Percentiles rank a stretch among this genome's conserved stretches.
Evolutionary conservation across 306 rosid genomes (phyloP).

Genomic region (Fragaria iinumae): DNA sequence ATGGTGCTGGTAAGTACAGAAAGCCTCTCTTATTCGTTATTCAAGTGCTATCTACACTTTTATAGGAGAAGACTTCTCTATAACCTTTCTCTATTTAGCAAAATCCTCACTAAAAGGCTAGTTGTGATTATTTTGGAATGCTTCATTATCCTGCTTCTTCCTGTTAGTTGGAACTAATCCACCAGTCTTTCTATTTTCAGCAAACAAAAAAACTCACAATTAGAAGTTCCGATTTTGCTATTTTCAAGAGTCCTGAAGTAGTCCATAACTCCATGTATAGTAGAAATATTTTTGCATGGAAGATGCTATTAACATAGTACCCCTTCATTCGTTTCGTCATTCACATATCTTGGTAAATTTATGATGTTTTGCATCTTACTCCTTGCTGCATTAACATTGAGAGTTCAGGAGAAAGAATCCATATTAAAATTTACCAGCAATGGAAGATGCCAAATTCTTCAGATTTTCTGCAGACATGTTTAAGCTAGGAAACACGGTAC

Average conservation of each 20-base stretch:
- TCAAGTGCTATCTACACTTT: neutral
- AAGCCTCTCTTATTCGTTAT: neutral
- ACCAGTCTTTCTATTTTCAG: neutral
- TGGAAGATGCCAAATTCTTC: neutral
- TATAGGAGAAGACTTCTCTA: neutral
- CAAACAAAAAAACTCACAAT: too few species aligned
- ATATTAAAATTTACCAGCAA: neutral
- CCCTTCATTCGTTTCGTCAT: neutral
- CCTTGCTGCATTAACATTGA: neutral
- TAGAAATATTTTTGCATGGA: too few species aligned
- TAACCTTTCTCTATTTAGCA: neutral
- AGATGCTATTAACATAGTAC: too few species aligned
- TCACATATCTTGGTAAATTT: neutral
- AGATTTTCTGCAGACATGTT: neutral
- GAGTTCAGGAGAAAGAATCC: neutral
- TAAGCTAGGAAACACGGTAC: neutral
- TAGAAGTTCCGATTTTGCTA: neutral
- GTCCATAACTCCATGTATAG: neutral
- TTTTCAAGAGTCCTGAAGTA: neutral
- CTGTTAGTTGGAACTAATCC: neutral
- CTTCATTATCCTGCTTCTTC: neutral
- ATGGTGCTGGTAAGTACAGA: conserved; percentile 77
- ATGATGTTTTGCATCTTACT: neutral
- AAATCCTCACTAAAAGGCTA: neutral
- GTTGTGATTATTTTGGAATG: neutral